These are phyloP conservation scores for Colletotrichum sp. DNA, from an alignment of 2,329 filamentous ascomycete genomes.

Conservation along the genomic window DNA sequence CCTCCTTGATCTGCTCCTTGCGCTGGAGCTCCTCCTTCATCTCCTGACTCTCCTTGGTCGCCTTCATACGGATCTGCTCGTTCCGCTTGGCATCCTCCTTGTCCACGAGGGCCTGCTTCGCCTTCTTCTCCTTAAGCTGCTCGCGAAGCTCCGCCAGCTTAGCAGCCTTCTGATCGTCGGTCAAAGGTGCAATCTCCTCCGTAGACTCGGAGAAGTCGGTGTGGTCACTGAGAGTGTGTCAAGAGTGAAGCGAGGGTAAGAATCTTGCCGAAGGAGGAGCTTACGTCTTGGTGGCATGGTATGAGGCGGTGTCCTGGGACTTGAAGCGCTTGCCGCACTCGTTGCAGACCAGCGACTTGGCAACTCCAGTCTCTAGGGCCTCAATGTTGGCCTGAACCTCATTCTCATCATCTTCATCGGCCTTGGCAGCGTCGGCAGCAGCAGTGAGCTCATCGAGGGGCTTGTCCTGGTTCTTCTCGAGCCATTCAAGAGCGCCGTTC, in stretches of 20 bases:
- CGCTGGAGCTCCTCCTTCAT: slow-evolving; percentile 86
- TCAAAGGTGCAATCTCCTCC: slow-evolving; percentile 88
- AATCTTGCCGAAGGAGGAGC: slow-evolving; percentile 27
- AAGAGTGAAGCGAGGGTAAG: not conserved
- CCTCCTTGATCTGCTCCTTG: slow-evolving; percentile 93
- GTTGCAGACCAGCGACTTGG: slow-evolving; percentile 87
- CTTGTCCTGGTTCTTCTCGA: slow-evolving; percentile 90
- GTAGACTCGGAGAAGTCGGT: slow-evolving; percentile 92
- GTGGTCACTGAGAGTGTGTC: slow-evolving; percentile 66
- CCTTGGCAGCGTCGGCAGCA: slow-evolving; percentile 35
- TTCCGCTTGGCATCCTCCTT: slow-evolving; percentile 85
- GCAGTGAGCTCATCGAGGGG: slow-evolving; percentile 79
- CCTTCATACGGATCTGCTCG: slow-evolving; percentile 84
- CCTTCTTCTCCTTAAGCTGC: slow-evolving; percentile 75
- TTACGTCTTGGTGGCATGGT: slow-evolving; percentile 86
- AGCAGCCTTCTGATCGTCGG: slow-evolving; percentile 88
- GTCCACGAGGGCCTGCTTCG: slow-evolving; percentile 71
- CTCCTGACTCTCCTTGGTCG: slow-evolving; percentile 87
- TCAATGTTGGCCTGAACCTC: slow-evolving; percentile 62
- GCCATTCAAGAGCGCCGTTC: slow-evolving; percentile 90
- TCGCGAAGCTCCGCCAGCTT: slow-evolving; percentile 76
- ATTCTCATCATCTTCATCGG: slow-evolving; percentile 49
- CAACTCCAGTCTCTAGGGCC: slow-evolving; percentile 73
- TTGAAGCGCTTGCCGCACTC: slow-evolving; percentile 94
- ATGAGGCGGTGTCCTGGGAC: slow-evolving; percentile 80